Evolutionary conservation across 1,139 yeast species (phyloP).

Genomic region (Scheffersomyces cryptocercus): DNA sequence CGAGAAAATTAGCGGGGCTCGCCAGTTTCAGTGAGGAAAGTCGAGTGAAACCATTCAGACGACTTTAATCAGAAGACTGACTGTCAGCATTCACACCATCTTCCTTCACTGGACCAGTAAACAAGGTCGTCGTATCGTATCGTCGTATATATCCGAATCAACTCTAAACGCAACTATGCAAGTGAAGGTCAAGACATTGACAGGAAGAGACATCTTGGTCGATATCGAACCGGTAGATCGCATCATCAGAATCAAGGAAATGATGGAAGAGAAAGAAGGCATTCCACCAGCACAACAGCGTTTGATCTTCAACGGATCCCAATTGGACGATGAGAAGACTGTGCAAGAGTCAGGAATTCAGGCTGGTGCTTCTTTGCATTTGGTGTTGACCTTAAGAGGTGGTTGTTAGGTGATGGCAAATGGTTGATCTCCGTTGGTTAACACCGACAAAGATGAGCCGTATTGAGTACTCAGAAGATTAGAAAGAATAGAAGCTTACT

Average conservation of each 20-base stretch:
- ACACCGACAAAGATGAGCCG: too few relatives aligned
- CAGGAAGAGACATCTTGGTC: conserved; percentile 83
- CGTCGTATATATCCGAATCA: too few relatives aligned
- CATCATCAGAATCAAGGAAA: conserved; percentile 82
- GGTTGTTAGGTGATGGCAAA: conserved; percentile 37
- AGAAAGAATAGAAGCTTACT: too few relatives aligned
- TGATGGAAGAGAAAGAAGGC: conserved; percentile 95
- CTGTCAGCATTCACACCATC: too few relatives aligned
- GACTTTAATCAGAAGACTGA: too few relatives aligned
- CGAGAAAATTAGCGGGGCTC: too few relatives aligned
- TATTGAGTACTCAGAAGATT: too few relatives aligned
- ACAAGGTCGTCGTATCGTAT: too few relatives aligned
- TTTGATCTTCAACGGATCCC: conserved; percentile 87
- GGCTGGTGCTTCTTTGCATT: conserved; percentile 82
- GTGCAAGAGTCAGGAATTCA: conserved; percentile 65
- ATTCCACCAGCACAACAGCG: conserved; percentile 97
- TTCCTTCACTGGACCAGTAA: too few relatives aligned
- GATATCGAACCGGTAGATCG: conserved; percentile 77
- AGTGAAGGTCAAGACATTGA: conserved; percentile 71
- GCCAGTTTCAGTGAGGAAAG: too few relatives aligned
- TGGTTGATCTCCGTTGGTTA: neutral
- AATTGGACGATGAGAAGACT: conserved; percentile 78
- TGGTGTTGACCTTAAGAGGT: conserved; percentile 89
- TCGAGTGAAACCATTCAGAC: too few relatives aligned
- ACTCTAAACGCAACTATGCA: conserved; percentile 41